Conservation (phyloP, 345 rosid genomes). For the Eucalyptus rudis region DNA sequence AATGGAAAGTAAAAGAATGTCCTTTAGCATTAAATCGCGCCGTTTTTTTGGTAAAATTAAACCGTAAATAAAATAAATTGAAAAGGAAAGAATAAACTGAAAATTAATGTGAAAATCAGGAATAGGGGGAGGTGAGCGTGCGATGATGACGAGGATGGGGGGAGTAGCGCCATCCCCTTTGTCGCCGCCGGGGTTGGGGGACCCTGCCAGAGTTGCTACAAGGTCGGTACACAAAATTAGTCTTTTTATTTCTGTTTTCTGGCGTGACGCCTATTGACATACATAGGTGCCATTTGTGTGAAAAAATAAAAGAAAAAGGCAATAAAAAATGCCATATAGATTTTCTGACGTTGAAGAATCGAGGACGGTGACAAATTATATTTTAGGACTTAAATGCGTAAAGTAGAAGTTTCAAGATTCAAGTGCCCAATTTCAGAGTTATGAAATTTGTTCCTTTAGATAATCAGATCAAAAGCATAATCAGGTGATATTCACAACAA, state of each 20-base stretch:
- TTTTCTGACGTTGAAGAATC: background rate
- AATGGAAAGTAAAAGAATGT: background rate
- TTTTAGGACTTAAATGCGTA: background rate
- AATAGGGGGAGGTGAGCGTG: background rate
- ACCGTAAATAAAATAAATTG: background rate
- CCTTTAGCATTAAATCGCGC: background rate
- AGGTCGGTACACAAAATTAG: background rate
- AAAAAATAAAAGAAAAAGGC: background rate
- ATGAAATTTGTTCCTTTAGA: background rate
- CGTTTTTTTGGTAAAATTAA: background rate
- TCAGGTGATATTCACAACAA: accelerated
- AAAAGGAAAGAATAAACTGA: background rate
- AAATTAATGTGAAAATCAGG: background rate
- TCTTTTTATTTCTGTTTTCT: background rate
- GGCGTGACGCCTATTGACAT: background rate
- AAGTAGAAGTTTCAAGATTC: background rate
- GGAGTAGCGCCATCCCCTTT: background rate
- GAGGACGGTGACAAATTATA: background rate
- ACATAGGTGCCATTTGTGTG: background rate
- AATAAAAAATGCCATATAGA: background rate
- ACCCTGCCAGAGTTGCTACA: background rate
- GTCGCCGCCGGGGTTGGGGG: background rate
- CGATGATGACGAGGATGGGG: background rate
- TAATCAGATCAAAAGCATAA: background rate
- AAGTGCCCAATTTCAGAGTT: background rate